Conservation (phyloP, 2,329 filamentous ascomycete species). For the Leptographium lundbergii region DNA sequence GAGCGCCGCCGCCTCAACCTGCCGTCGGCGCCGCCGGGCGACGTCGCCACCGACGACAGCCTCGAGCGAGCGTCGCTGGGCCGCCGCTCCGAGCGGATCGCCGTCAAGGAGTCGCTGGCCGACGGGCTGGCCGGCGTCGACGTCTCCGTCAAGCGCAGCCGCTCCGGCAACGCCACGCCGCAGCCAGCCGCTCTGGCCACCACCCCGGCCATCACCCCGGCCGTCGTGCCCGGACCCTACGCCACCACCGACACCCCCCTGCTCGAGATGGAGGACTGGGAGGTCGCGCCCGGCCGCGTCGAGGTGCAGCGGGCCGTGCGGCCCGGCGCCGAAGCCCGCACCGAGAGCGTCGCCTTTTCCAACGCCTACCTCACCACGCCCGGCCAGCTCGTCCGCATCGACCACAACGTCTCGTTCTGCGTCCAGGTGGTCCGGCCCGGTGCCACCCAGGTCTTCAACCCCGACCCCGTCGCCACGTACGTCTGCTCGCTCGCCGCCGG, state of each 20-base stretch:
- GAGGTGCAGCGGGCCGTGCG: conserved; percentile 3
- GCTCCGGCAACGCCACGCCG: not conserved
- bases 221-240: not conserved
- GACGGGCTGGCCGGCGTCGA: not conserved
- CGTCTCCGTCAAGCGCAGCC: not conserved
- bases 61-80: not conserved
- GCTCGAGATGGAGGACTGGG: conserved; percentile 25
- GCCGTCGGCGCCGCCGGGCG: not conserved
- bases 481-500: conserved; percentile 19
- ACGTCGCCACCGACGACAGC: not conserved
- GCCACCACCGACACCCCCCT: too few relatives aligned
- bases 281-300: conserved; percentile 21
- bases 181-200: not conserved
- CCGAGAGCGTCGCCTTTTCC: conserved; percentile 19
- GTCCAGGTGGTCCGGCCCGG: conserved; percentile 18
- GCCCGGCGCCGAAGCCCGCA: not conserved
- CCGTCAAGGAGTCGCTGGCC: not conserved
- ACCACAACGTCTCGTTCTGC: conserved; percentile 16
- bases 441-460: conserved; percentile 10
- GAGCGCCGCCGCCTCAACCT: not conserved
- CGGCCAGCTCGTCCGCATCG: conserved; percentile 13
- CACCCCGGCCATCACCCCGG: not conserved
- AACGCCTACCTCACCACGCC: conserved; percentile 18
- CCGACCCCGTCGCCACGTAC: conserved; percentile 11
- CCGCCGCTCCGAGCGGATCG: conserved; percentile 9